Evolutionary conservation across 1,284 basidiomycete species (phyloP).

Genomic region (Papiliotrema flavescens): DNA sequence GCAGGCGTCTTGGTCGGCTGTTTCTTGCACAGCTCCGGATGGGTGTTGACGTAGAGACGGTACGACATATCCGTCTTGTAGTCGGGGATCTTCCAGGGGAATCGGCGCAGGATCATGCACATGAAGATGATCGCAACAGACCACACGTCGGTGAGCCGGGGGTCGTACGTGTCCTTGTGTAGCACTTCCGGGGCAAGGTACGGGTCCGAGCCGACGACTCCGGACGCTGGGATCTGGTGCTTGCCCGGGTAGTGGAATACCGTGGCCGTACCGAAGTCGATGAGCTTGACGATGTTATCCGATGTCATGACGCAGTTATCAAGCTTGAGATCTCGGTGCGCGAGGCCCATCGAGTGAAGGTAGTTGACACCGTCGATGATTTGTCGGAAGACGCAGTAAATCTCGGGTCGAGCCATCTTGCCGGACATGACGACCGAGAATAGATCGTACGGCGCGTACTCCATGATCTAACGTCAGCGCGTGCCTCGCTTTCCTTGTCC

Average conservation of each 20-base stretch:
- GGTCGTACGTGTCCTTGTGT: slow-evolving; percentile 75
- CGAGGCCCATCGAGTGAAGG: slow-evolving; percentile 93
- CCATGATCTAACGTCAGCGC: slow-evolving; percentile 73
- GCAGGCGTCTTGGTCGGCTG: slow-evolving; percentile 41
- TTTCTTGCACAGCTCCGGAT: slow-evolving; percentile 72
- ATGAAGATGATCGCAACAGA: slow-evolving; percentile 97
- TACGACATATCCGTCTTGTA: slow-evolving; percentile 88
- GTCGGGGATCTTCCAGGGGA: slow-evolving; percentile 99
- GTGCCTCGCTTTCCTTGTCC: too few species aligned
- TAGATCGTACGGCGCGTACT: slow-evolving; percentile 96
- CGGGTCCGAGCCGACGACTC: slow-evolving; percentile 95
- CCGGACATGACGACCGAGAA: slow-evolving; percentile 99
- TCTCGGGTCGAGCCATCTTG: slow-evolving; percentile 96
- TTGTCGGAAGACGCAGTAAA: slow-evolving; percentile 98
- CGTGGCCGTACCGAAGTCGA: slow-evolving; percentile 98
- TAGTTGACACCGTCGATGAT: slow-evolving; percentile 98
- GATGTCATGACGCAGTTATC: slow-evolving; percentile 99
- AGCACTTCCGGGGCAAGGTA: slow-evolving; percentile 99
- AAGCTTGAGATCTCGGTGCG: slow-evolving; percentile 97
- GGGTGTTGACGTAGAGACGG: slow-evolving; percentile 84
- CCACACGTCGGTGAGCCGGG: slow-evolving; percentile 97
- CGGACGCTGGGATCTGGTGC: slow-evolving; percentile 72
- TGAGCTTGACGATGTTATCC: slow-evolving; percentile 93
- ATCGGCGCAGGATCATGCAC: slow-evolving; percentile 97
- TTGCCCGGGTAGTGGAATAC: slow-evolving; percentile 98